phyloP scores from a whole-genome alignment of 1,284 basidiomycete genomes.

The Veloboletus limbatus region DNA sequence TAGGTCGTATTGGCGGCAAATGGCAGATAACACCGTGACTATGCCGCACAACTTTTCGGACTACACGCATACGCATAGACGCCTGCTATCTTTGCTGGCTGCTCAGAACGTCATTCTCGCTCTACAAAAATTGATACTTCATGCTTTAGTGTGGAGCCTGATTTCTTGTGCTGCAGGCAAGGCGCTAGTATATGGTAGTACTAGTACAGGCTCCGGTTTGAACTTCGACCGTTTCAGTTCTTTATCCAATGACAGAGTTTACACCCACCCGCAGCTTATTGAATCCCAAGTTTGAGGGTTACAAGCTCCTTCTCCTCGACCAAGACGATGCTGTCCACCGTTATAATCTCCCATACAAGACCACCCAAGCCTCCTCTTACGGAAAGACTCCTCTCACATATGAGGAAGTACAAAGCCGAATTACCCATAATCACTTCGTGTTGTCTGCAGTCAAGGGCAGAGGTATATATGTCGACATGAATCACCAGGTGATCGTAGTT shows the following conservation, averaged over 20 bases:
- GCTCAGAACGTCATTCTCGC: no score
- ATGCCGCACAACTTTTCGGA: no score
- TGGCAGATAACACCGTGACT: no score
- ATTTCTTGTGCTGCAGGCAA: no score
- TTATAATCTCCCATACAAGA: slow-evolving; percentile 49
- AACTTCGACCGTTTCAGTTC: no score
- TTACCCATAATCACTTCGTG: slow-evolving; percentile 81
- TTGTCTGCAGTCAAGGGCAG: slow-evolving; percentile 45
- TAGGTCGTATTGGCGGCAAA: no score
- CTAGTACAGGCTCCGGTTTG: background rate
- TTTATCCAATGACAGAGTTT: slow-evolving; percentile 35
- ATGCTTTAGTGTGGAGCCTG: no score
- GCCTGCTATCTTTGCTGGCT: no score
- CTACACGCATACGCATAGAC: no score
- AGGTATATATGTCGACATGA: slow-evolving; percentile 70
- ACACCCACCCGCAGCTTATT: slow-evolving; percentile 47
- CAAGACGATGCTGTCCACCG: slow-evolving; percentile 54
- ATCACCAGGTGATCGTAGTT: slow-evolving; percentile 63
- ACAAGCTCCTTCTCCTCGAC: slow-evolving; percentile 63
- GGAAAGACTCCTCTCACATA: slow-evolving; percentile 63
- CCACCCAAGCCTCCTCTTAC: slow-evolving; percentile 61
- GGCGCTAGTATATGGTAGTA: no score
- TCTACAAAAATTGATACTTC: no score
- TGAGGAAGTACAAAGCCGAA: slow-evolving; percentile 79
- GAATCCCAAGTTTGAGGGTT: slow-evolving; percentile 85